Evolutionary conservation across 306 rosid species (phyloP), one percentile per base, ranked within the genome.

Genomic region (Gillenia trifoliata): DNA sequence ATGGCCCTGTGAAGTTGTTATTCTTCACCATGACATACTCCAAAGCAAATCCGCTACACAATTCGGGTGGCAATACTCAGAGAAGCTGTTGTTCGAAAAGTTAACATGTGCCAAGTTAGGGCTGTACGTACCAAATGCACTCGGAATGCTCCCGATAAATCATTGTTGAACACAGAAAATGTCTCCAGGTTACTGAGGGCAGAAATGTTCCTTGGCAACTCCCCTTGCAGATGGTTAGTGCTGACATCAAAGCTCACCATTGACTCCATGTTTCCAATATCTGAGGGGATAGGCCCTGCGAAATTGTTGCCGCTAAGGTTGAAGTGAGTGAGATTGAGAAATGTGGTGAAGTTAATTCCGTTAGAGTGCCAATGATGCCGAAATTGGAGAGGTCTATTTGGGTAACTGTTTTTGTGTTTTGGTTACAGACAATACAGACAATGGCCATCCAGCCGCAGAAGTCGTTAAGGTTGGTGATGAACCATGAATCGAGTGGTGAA

Each of bases 361-460:
- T 36, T 36, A 36, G 25, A 77, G 73, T 87, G 56, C 33, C 83
- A 76, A 38, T 8, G 40, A 36, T 36, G 40, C 40, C 1, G 40
- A 38, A 20, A 50, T 56, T 55, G 43, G 87, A 73, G 34, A 89
- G 80, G 74, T 87, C 45, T 79, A 89, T 77, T 12, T 72, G n/a
- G n/a, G 74, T 75, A 64, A 83, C 69, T 20, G 78, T 72, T 77
- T 67, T 67, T 17, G 49, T 59, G 16, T 26, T 26, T 16, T 59
- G 34, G 78, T 87, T 67, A 72, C 97, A 91, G 72, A 62, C 67
- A 67, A 89, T 67, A 72, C 97, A 91, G 72, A 62, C 67, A 67
- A 89, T 68, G 36, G 82, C 75, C 20, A 78, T 66, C 91, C 92
- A 89, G 17, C 36, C 81, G 85, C 95, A 91, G 38, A 87, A 77